phyloP scores from a whole-genome alignment of 2,329 filamentous ascomycete species.

The Sphaerulina populicola region DNA sequence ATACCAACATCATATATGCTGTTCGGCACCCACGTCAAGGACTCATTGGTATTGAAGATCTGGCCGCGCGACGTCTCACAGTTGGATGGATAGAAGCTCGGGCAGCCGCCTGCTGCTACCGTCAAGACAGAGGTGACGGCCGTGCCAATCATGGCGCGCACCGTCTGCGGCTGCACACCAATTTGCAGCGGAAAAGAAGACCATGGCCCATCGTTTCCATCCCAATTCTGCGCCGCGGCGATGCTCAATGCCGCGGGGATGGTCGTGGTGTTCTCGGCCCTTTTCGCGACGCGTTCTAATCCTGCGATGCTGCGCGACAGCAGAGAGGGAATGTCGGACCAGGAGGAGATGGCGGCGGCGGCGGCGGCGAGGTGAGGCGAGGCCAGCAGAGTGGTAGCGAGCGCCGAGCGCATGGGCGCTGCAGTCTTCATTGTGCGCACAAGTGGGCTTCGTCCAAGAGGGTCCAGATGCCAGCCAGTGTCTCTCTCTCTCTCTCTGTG shows the following conservation, averaged over 20 bases:
- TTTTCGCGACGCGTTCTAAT: not conserved
- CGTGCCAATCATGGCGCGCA: slow-evolving; percentile 31
- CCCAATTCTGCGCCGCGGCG: slow-evolving; percentile 34
- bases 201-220: slow-evolving; percentile 33
- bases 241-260: slow-evolving; percentile 31
- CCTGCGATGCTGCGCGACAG: slow-evolving; percentile 3
- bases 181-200: slow-evolving; percentile 34
- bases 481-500: not conserved
- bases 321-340: slow-evolving; percentile 5
- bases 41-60: slow-evolving; percentile 46
- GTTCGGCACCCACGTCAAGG: slow-evolving; percentile 52
- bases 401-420: not conserved
- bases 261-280: slow-evolving; percentile 10
- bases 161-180: slow-evolving; percentile 28
- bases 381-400: slow-evolving; percentile 6
- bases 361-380: slow-evolving; percentile 4
- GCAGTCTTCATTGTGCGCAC: slow-evolving; percentile 1
- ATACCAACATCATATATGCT: slow-evolving; percentile 56
- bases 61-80: slow-evolving; percentile 29
- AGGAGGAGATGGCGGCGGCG: slow-evolving; percentile 1
- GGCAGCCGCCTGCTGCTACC: slow-evolving; percentile 27
- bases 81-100: slow-evolving; percentile 21
- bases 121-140: slow-evolving; percentile 28
- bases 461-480: not conserved
- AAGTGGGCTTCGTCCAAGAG: not conserved